phyloP scores from a whole-genome alignment of 2,329 filamentous ascomycete genomes.

The Escovopsis weberi region DNA sequence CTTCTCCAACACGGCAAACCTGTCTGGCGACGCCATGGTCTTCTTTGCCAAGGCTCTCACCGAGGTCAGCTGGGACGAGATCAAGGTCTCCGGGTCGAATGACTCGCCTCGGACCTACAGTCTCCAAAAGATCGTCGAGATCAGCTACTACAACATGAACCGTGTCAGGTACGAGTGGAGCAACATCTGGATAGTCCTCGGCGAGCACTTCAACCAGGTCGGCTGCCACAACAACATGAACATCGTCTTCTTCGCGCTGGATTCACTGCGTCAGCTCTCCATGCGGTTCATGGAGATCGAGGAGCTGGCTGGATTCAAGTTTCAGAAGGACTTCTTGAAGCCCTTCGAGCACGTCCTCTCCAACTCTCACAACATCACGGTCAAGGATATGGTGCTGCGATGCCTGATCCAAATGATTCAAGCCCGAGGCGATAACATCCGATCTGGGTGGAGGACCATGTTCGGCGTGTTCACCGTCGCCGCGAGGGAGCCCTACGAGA shows the following conservation, averaged over 20 bases:
- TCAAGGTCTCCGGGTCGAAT: slow-evolving; percentile 90
- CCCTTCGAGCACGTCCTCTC: slow-evolving; percentile 96
- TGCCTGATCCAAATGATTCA: slow-evolving; percentile 99
- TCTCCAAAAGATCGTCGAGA: slow-evolving; percentile 94
- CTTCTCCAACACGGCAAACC: slow-evolving; percentile 88
- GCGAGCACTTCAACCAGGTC: slow-evolving; percentile 95
- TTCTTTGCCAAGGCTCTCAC: slow-evolving; percentile 86
- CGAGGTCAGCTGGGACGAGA: slow-evolving; percentile 98
- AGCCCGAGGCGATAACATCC: slow-evolving; percentile 87
- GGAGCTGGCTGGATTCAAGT: slow-evolving; percentile 96
- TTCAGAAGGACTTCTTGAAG: slow-evolving; percentile 98
- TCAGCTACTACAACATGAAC: slow-evolving; percentile 99
- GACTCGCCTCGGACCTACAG: slow-evolving; percentile 95
- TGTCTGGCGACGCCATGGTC: slow-evolving; percentile 88
- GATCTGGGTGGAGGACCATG: slow-evolving; percentile 98
- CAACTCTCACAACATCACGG: slow-evolving; percentile 77
- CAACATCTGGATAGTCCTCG: slow-evolving; percentile 93
- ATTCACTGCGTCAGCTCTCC: slow-evolving; percentile 85
- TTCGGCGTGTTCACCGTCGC: slow-evolving; percentile 97
- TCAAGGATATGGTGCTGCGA: slow-evolving; percentile 93
- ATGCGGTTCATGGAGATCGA: slow-evolving; percentile 99
- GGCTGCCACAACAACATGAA: slow-evolving; percentile 93
- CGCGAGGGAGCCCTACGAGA: slow-evolving; percentile 82
- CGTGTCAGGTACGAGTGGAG: slow-evolving; percentile 97
- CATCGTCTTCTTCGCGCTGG: slow-evolving; percentile 93